Percentiles rank a stretch among this genome's conserved stretches.
phyloP scores from a whole-genome alignment of 2,329 filamentous ascomycete species.

The Exophiala sideris region DNA sequence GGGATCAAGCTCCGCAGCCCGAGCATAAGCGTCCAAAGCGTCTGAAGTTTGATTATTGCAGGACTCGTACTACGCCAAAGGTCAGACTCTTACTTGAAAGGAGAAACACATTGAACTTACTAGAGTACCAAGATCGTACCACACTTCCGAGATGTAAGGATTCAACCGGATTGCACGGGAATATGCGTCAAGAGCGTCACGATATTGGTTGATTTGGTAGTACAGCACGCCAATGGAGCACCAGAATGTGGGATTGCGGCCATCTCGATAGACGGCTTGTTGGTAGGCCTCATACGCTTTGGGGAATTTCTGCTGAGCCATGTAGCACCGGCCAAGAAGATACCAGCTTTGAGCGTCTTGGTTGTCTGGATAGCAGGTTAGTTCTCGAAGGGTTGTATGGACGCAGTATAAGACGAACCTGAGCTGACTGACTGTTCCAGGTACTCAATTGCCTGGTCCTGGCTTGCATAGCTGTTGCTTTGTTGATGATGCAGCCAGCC shows the following conservation, averaged over 20 bases:
- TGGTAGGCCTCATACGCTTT: conserved; percentile 99
- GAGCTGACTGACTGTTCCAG: conserved; percentile 93
- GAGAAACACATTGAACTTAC: conserved; percentile 53
- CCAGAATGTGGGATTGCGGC: conserved; percentile 98
- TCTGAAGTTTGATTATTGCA: conserved; percentile 99
- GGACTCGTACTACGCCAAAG: conserved; percentile 72
- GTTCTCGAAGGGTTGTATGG: conserved; percentile 1
- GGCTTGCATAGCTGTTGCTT: conserved; percentile 83
- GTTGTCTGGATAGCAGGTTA: conserved; percentile 61
- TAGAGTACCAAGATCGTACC: conserved; percentile 96
- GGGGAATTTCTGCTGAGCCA: conserved; percentile 98
- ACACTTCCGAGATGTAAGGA: conserved; percentile 97
- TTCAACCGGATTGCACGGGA: conserved; percentile 94
- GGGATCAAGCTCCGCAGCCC: conserved; percentile 91
- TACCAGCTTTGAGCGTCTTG: conserved; percentile 98
- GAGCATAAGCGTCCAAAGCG: conserved; percentile 90
- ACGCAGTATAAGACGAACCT: conserved; percentile 54
- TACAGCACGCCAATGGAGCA: conserved; percentile 98
- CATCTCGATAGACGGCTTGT: conserved; percentile 96
- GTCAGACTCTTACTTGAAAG: conserved; percentile 31
- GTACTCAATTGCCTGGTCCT: conserved; percentile 95
- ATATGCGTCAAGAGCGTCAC: conserved; percentile 95
- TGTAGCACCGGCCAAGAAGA: conserved; percentile 93
- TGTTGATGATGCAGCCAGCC: conserved; percentile 98
- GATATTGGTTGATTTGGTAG: conserved; percentile 99